phyloP scores from a whole-genome alignment of 306 rosid genomes.

The Gleditsia sinensis region DNA sequence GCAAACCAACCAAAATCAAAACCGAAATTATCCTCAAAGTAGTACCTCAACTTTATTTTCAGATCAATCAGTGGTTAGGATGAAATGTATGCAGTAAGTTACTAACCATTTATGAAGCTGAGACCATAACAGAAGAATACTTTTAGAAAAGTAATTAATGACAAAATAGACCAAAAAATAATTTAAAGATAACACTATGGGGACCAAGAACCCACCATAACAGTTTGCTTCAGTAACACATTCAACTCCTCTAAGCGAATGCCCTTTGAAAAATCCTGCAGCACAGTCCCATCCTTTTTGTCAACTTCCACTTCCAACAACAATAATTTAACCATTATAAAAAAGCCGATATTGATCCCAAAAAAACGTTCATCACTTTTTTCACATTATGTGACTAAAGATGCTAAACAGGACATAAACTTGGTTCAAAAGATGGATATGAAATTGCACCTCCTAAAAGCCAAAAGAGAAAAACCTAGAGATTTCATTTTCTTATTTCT shows the following conservation, averaged over 20 bases:
- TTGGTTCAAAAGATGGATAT: not conserved
- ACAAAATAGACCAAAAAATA: not conserved
- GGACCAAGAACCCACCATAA: constrained; percentile 68
- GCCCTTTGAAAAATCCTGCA: constrained; percentile 93
- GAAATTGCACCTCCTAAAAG: constrained; percentile 11
- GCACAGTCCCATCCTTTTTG: constrained; percentile 33
- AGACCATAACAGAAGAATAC: not conserved
- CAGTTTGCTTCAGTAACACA: constrained; percentile 85
- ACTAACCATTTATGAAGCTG: constrained; percentile 1
- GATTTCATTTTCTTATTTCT: not conserved
- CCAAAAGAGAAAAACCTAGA: constrained; percentile 23
- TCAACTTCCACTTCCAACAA: constrained; percentile 20
- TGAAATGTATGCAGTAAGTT: not conserved
- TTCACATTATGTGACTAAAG: constrained; percentile 9
- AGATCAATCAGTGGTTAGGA: not conserved
- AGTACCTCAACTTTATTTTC: not conserved
- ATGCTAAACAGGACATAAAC: constrained; percentile 6
- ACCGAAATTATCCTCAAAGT: not conserved
- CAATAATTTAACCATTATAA: constrained; percentile 22
- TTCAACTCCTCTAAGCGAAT: constrained; percentile 95
- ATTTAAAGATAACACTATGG: constrained; percentile 3
- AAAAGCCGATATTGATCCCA: constrained; percentile 24
- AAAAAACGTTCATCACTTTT: not conserved
- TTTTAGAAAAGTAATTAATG: not conserved
- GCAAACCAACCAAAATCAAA: constrained; percentile 7